Evolutionary conservation across 305 asterid species (phyloP), one percentile per base, ranked within the genome.

Genomic region (Fraxinus dipetala): DNA sequence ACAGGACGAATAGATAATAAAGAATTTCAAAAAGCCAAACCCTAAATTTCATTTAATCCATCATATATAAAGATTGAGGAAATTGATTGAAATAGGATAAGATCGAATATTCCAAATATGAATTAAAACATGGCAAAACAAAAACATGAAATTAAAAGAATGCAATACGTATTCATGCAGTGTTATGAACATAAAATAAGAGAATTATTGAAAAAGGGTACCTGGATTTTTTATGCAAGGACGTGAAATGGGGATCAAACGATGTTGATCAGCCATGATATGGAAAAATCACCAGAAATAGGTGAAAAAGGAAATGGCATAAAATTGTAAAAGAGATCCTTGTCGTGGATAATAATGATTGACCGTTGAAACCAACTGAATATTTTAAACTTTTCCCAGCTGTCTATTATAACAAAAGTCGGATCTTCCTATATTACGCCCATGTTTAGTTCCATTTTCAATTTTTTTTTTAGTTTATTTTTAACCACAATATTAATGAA

Each of bases 321-420:
- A 65, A 88, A 84, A 48, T 83, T 86, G 78, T 78, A 65, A 11
- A 18, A 22, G 78, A 81, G 45, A 78, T 80, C 82, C 86, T 84
- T 80, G 54, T 59, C 56, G 83, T 45, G 80, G 79, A 34, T 78
- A 38, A 51, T 65, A 40, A 54, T 65, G 84, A 87, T 76, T 51
- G 82, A 81, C 87, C 83, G 90, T 84, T 83, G 84, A 75, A 77
- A 84, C 88, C 82, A 89, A 83, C 87, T 77, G 84, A 83, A 80
- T 67, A 67, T 28, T 69, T 67, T 81, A 77, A 79, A 82, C 75
- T 72, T 79, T 86, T 78, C 76, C 61, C 65, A 56, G 82, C 59
- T 79, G 76, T 63, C 36, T 36, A 30, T 63, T 22, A 20, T 48
- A 56, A 51, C 45, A 56, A 54, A 16, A 54, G 28, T 59, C 69